Percentiles rank a stretch among this genome's conserved stretches.
phyloP scores from a whole-genome alignment of 2,329 filamentous ascomycete genomes.

The Sclerotinia subarctica region DNA sequence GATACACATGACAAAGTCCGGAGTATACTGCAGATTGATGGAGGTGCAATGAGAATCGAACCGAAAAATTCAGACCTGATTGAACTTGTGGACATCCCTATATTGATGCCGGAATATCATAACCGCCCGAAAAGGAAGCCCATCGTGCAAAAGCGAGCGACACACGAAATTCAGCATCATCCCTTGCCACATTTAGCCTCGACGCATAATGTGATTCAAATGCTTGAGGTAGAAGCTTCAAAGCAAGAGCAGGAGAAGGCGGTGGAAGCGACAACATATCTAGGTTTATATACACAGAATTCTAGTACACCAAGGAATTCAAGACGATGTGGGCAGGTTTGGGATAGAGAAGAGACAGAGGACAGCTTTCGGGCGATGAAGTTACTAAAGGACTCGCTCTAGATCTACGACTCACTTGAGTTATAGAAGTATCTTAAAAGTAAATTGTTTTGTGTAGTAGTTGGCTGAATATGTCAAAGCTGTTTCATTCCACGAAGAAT shows the following conservation, averaged over 20 bases:
- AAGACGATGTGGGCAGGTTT: constrained; percentile 5
- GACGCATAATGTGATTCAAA: neutral
- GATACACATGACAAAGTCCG: neutral
- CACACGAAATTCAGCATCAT: neutral
- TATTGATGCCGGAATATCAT: neutral
- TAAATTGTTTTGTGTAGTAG: neutral
- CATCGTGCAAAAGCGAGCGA: no score
- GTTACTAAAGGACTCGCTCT: neutral
- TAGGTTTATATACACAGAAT: neutral
- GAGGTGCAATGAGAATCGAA: neutral
- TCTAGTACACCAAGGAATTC: neutral
- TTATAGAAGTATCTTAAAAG: neutral
- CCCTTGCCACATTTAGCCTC: neutral
- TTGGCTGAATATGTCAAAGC: neutral
- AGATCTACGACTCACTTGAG: neutral
- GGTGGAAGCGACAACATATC: neutral
- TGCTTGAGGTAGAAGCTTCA: neutral
- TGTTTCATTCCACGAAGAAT: neutral
- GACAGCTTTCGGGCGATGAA: neutral
- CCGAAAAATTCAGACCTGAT: neutral
- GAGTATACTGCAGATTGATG: neutral
- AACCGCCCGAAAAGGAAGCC: neutral
- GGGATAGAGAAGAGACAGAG: neutral
- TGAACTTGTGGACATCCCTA: neutral
- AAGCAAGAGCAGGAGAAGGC: neutral